Evolutionary conservation across 768 basidiomycete species (phyloP).

Genomic region (Rubroboletus satanas): DNA sequence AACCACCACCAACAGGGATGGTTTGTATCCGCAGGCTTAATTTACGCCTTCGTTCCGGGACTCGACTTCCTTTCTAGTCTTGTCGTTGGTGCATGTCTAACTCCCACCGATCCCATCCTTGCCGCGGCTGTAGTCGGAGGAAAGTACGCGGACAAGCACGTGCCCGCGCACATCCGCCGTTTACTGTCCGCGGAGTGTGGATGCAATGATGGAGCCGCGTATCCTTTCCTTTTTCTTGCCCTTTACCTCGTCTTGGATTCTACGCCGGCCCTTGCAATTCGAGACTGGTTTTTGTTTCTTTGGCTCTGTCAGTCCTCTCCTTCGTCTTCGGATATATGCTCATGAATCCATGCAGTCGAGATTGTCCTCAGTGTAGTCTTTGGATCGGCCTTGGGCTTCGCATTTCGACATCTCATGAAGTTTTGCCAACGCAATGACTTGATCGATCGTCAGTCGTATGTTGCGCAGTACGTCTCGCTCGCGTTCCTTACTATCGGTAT

Average conservation of each 20-base stretch:
- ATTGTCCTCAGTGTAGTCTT: slow-evolving; percentile 71
- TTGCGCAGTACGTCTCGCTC: slow-evolving; percentile 86
- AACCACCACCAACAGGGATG: slow-evolving; percentile 58
- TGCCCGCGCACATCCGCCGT: slow-evolving; percentile 74
- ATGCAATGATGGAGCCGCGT: slow-evolving; percentile 96
- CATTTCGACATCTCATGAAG: slow-evolving; percentile 87
- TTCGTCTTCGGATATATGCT: slow-evolving; percentile 1
- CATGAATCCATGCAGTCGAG: slow-evolving; percentile 51
- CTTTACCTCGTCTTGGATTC: slow-evolving; percentile 79
- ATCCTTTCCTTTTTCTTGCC: slow-evolving; percentile 88
- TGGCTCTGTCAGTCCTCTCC: slow-evolving; percentile 71
- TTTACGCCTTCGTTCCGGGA: slow-evolving; percentile 86
- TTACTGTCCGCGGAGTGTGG: slow-evolving; percentile 75
- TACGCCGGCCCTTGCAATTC: slow-evolving; percentile 58
- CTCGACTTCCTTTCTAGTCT: slow-evolving; percentile 87
- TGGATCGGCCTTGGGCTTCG: slow-evolving; percentile 70
- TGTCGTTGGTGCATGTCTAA: slow-evolving; percentile 88
- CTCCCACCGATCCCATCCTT: slow-evolving; percentile 61
- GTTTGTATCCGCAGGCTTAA: slow-evolving; percentile 89
- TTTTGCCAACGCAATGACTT: slow-evolving; percentile 83
- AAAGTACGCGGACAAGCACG: slow-evolving; percentile 97
- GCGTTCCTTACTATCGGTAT: slow-evolving; percentile 83
- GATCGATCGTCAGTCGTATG: slow-evolving; percentile 91
- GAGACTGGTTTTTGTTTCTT: slow-evolving; percentile 83
- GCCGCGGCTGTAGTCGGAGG: slow-evolving; percentile 72